These are phyloP conservation scores for Lentinus brumalis DNA, from an alignment of 768 basidiomycete species.

Conservation along the genomic window DNA sequence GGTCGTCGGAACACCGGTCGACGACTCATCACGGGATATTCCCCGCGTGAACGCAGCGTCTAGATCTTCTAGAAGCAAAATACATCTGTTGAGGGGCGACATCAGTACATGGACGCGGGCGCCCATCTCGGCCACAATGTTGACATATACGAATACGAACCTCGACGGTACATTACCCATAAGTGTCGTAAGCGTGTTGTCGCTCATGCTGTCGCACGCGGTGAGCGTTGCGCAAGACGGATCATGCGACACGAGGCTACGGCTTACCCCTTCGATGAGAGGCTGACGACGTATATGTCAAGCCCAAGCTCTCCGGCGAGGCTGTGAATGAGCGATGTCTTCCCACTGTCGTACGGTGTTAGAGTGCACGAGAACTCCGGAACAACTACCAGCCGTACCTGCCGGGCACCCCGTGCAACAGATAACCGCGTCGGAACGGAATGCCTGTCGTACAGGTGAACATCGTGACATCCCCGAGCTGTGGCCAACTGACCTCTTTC, in stretches of 20 bases:
- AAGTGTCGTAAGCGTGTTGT: slow-evolving; percentile 82
- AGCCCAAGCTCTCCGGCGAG: slow-evolving; percentile 82
- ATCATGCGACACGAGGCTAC: slow-evolving; percentile 7
- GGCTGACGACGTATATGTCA: slow-evolving; percentile 89
- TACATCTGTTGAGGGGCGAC: slow-evolving; percentile 57
- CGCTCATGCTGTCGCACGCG: slow-evolving; percentile 69
- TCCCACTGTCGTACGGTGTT: slow-evolving; percentile 53
- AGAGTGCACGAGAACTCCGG: slow-evolving; percentile 5
- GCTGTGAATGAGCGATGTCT: slow-evolving; percentile 85
- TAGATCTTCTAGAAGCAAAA: slow-evolving; percentile 91
- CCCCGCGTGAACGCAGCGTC: slow-evolving; percentile 90
- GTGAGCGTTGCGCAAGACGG: slow-evolving; percentile 17
- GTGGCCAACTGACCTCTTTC: slow-evolving; percentile 65
- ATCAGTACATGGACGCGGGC: slow-evolving; percentile 12
- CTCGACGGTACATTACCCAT: slow-evolving; percentile 89
- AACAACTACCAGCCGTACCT: slow-evolving; percentile 46
- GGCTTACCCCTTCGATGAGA: slow-evolving; percentile 82
- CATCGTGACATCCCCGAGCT: background rate
- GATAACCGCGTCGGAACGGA: slow-evolving; percentile 85
- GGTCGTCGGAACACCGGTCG: slow-evolving; percentile 71
- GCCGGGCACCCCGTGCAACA: slow-evolving; percentile 84
- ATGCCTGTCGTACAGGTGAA: slow-evolving; percentile 54
- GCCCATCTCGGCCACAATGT: slow-evolving; percentile 10
- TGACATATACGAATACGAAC: slow-evolving; percentile 37
- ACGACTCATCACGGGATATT: slow-evolving; percentile 77